Percentiles rank a stretch among this genome's conserved stretches.
phyloP scores from a whole-genome alignment of 2,329 filamentous ascomycete species.

The Helotiales sp. region DNA sequence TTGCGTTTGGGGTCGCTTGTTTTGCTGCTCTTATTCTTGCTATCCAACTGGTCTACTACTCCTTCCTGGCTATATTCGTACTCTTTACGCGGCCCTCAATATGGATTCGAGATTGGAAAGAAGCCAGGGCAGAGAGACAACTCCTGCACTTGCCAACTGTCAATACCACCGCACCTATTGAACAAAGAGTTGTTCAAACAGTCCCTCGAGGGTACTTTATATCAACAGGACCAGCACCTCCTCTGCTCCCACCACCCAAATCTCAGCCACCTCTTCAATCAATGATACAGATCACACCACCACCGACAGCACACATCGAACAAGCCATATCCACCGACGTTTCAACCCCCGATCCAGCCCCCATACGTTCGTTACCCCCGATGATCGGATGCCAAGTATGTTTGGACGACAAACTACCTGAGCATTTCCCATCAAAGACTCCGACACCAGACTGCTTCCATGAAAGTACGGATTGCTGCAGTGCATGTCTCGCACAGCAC shows the following conservation, averaged over 20 bases:
- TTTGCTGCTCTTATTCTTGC: conserved; percentile 5
- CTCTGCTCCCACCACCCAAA: background rate
- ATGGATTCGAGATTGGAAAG: conserved; percentile 9
- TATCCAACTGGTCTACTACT: background rate
- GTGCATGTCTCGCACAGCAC: conserved; percentile 7
- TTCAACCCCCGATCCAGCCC: conserved; percentile 2
- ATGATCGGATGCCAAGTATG: conserved; percentile 17
- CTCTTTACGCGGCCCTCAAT: background rate
- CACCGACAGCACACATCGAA: conserved; percentile 5
- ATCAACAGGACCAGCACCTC: background rate
- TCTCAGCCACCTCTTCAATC: too few species aligned
- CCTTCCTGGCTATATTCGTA: conserved; percentile 1
- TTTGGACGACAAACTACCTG: conserved; percentile 12
- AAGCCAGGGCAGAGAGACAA: background rate
- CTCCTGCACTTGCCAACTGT: conserved; percentile 6
- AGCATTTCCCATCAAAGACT: conserved; percentile 7
- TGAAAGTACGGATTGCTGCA: conserved; percentile 8
- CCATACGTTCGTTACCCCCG: background rate
- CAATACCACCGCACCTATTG: background rate
- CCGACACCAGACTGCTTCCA: conserved; percentile 14
- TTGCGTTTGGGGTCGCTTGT: conserved; percentile 12
- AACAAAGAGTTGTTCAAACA: conserved; percentile 3
- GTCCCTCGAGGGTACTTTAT: conserved; percentile 8
- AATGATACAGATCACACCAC: conserved; percentile 1
- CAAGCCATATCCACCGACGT: background rate